A percentile compares a stretch with the other conserved stretches of the same genome.
These are phyloP conservation scores for Lanmaoa pseudosensibilis DNA, from an alignment of 768 basidiomycete species.

Conservation along the genomic window DNA sequence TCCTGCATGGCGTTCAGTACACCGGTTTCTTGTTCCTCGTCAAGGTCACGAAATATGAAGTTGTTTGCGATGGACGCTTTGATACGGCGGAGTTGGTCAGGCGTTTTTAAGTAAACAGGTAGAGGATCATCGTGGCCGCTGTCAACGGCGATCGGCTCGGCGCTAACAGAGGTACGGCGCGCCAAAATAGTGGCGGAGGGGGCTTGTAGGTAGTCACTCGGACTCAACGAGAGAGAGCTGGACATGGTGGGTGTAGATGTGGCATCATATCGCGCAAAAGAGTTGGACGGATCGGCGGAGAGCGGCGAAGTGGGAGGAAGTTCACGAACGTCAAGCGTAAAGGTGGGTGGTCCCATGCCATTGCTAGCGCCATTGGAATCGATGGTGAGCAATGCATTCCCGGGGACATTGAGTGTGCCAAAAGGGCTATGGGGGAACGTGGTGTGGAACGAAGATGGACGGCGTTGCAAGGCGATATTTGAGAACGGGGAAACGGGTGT, in stretches of 20 bases:
- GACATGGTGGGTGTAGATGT: constrained; percentile 45
- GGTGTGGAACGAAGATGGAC: constrained; percentile 53
- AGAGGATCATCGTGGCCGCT: constrained; percentile 62
- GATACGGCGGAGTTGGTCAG: constrained; percentile 85
- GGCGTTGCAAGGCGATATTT: constrained; percentile 44
- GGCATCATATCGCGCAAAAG: constrained; percentile 54
- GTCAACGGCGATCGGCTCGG: constrained; percentile 91
- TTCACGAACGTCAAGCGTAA: constrained; percentile 59
- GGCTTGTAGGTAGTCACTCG: constrained; percentile 69
- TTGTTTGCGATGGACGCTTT: constrained; percentile 83
- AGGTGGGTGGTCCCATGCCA: constrained; percentile 48
- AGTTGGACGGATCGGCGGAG: constrained; percentile 41
- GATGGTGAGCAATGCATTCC: constrained; percentile 69
- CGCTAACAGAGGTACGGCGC: constrained; percentile 91
- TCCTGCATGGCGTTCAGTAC: constrained; percentile 97
- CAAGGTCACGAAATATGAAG: constrained; percentile 94
- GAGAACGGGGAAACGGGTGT: constrained; percentile 58
- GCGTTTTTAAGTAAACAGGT: constrained; percentile 75
- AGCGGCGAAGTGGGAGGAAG: constrained; percentile 63
- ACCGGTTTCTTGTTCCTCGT: constrained; percentile 92
- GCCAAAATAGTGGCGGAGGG: constrained; percentile 80
- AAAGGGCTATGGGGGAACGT: constrained; percentile 67
- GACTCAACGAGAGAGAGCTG: constrained; percentile 39
- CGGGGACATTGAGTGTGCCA: constrained; percentile 76
- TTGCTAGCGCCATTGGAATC: constrained; percentile 36